These are phyloP conservation scores for Citrus maxima DNA, from an alignment of 345 rosid genomes.

Conservation along the genomic window DNA sequence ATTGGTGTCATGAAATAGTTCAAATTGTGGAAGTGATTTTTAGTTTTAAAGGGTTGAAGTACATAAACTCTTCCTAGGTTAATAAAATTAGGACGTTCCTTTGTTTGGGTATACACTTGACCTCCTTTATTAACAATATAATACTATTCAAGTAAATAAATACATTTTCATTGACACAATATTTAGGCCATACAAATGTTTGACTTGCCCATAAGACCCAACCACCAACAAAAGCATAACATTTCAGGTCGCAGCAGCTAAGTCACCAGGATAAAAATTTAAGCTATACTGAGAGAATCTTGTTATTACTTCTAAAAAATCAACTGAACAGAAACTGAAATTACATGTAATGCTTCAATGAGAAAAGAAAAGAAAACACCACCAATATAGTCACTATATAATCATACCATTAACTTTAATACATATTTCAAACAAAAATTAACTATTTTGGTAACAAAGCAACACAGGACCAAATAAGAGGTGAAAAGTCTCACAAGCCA, in stretches of 20 bases:
- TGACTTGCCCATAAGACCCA: neutral
- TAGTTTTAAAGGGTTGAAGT: too few relatives aligned
- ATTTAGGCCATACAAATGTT: neutral
- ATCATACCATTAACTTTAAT: constrained; percentile 4
- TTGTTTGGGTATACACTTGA: too few relatives aligned
- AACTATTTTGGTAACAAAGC: neutral
- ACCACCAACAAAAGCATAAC: neutral
- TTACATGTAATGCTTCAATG: neutral
- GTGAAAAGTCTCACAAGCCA: constrained; percentile 4
- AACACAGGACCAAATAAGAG: neutral
- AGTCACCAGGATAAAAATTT: neutral
- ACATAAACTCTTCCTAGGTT: too few relatives aligned
- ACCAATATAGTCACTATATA: neutral
- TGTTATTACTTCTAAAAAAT: neutral
- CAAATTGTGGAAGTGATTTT: too few relatives aligned
- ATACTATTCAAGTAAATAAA: neutral
- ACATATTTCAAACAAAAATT: neutral
- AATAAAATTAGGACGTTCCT: too few relatives aligned
- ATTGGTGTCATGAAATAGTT: too few relatives aligned
- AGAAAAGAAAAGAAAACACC: neutral
- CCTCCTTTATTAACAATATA: neutral
- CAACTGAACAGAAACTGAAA: neutral
- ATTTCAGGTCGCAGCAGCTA: neutral
- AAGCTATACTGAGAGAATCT: neutral
- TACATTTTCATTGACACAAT: neutral